These are phyloP conservation scores for Diaporthe aspalathi DNA, from an alignment of 2,329 filamentous ascomycete genomes.

Conservation along the genomic window DNA sequence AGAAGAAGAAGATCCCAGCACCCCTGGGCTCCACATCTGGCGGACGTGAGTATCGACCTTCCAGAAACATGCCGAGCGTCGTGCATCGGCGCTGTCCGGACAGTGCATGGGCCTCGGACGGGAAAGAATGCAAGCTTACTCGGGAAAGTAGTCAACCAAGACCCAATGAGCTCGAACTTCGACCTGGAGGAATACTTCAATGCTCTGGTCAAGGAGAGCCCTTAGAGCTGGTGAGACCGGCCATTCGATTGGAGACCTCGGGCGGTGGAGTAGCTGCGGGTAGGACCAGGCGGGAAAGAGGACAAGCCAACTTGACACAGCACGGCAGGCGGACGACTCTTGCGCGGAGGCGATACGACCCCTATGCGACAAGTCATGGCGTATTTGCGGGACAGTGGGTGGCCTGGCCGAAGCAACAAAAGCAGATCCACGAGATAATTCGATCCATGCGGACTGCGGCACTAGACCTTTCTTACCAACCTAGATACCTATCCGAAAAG, in stretches of 20 bases:
- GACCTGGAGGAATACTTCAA: constrained; percentile 89
- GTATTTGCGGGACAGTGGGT: constrained; percentile 27
- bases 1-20: constrained; percentile 73
- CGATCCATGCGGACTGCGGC: constrained; percentile 54
- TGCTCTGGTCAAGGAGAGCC: constrained; percentile 66
- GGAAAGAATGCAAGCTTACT: constrained; percentile 40
- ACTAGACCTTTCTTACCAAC: constrained; percentile 61
- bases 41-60: constrained; percentile 46
- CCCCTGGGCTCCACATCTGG: constrained; percentile 47
- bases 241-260: constrained; percentile 41
- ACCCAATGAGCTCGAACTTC: constrained; percentile 89
- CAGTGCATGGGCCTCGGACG: constrained; percentile 41
- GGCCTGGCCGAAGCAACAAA: constrained; percentile 35
- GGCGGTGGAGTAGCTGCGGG: constrained; percentile 20
- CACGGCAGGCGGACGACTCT: constrained; percentile 27
- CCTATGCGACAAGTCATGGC: constrained; percentile 27
- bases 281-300: constrained; percentile 39
- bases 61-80: neutral
- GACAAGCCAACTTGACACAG: constrained; percentile 37
- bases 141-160: constrained; percentile 50
- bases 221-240: constrained; percentile 51
- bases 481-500: constrained; percentile 46
- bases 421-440: constrained; percentile 34
- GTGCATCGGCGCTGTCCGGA: constrained; percentile 34
- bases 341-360: constrained; percentile 29